Percentiles rank a stretch among this genome's conserved stretches.
These are phyloP conservation scores for Cladophialophora yegresii DNA, from an alignment of 2,329 filamentous ascomycete species.

Conservation along the genomic window DNA sequence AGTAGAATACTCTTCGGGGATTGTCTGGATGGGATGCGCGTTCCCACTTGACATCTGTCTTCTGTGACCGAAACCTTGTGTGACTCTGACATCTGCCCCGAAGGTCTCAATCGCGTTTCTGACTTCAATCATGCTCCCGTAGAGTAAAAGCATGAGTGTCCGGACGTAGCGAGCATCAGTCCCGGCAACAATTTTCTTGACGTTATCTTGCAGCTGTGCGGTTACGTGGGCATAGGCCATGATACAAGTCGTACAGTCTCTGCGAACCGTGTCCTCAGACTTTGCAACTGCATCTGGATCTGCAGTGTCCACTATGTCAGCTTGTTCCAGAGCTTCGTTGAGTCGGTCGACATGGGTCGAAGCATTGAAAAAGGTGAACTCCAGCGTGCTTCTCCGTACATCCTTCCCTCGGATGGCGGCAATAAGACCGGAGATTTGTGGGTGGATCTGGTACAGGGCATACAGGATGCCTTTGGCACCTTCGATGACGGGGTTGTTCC, in stretches of 20 bases:
- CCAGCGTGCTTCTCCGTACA: conserved; percentile 54
- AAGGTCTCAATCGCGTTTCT: conserved; percentile 60
- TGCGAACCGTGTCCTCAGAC: conserved; percentile 47
- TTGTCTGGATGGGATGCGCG: conserved; percentile 40
- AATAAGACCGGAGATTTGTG: conserved; percentile 50
- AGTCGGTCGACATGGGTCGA: conserved; percentile 59
- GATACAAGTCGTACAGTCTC: conserved; percentile 54
- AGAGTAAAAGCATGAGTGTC: conserved; percentile 61
- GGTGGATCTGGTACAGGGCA: conserved; percentile 55
- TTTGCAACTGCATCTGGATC: conserved; percentile 51
- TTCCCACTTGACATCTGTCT: conserved; percentile 38
- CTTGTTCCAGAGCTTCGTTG: conserved; percentile 56
- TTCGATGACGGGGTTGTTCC: conserved; percentile 56
- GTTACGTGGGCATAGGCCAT: conserved; percentile 54
- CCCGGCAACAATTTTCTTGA: conserved; percentile 56
- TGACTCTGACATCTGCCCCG: conserved; percentile 45
- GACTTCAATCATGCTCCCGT: conserved; percentile 60
- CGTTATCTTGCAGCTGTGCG: conserved; percentile 52
- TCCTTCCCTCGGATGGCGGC: conserved; percentile 50
- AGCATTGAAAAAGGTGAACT: conserved; percentile 59
- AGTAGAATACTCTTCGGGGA: conserved; percentile 38
- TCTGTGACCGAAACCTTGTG: conserved; percentile 32
- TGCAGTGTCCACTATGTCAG: conserved; percentile 53
- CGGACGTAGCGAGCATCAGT: conserved; percentile 60
- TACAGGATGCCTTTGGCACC: conserved; percentile 59